phyloP scores from a whole-genome alignment of 2,329 filamentous ascomycete species.

The Tolypocladium guangdongense region DNA sequence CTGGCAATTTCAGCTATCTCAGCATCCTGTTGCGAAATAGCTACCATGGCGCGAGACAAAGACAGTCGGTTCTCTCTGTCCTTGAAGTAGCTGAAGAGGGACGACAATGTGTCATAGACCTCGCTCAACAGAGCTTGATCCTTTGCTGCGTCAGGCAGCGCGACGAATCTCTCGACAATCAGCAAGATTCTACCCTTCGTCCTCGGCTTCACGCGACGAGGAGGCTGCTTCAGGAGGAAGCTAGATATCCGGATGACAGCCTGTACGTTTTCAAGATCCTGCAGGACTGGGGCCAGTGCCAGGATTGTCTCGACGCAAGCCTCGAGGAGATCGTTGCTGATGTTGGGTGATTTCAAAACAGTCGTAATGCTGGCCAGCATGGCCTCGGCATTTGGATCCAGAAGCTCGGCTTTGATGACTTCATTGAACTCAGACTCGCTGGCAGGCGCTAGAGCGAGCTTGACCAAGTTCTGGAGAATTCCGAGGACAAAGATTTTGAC shows the following conservation, averaged over 20 bases:
- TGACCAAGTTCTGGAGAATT: slow-evolving; percentile 61
- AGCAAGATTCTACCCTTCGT: slow-evolving; percentile 73
- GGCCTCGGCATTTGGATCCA: slow-evolving; percentile 45
- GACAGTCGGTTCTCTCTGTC: slow-evolving; percentile 67
- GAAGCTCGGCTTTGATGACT: slow-evolving; percentile 41
- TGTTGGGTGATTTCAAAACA: slow-evolving; percentile 49
- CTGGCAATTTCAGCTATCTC: slow-evolving; percentile 51
- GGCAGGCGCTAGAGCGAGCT: slow-evolving; percentile 44
- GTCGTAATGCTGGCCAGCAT: slow-evolving; percentile 57
- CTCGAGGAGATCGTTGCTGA: slow-evolving; percentile 66
- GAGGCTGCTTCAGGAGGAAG: slow-evolving; percentile 76
- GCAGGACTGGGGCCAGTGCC: slow-evolving; percentile 60
- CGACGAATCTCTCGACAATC: slow-evolving; percentile 72
- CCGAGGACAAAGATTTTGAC: slow-evolving; percentile 75
- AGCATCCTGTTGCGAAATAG: slow-evolving; percentile 55
- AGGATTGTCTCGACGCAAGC: slow-evolving; percentile 70
- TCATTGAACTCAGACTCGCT: slow-evolving; percentile 46
- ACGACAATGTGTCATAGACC: slow-evolving; percentile 64
- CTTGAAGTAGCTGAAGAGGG: slow-evolving; percentile 83
- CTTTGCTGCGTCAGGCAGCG: slow-evolving; percentile 37
- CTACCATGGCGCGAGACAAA: slow-evolving; percentile 60
- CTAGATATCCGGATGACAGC: slow-evolving; percentile 70
- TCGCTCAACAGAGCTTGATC: slow-evolving; percentile 41
- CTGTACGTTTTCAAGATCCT: slow-evolving; percentile 57
- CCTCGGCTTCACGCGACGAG: slow-evolving; percentile 68